Percentiles rank a stretch among this genome's conserved stretches.
Conservation (phyloP, 106 monocot genomes). For the Dendrobium catenatum region DNA sequence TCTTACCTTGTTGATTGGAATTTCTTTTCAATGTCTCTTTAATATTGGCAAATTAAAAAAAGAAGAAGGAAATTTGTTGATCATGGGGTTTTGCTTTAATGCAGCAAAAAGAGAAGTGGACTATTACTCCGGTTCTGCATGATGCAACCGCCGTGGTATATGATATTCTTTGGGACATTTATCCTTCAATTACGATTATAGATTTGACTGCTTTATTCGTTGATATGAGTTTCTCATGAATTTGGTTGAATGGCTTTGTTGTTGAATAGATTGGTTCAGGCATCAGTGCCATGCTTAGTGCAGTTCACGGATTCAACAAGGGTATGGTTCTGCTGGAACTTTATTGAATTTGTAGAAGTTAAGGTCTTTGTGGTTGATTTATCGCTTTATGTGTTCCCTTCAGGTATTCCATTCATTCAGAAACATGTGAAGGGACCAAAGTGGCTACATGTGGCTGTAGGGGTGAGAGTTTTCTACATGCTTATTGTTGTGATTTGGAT, state of each 20-base stretch:
- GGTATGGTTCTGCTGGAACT: conserved; percentile 21
- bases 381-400: background rate
- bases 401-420: conserved; percentile 73
- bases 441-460: conserved; percentile 51
- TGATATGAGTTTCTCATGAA: background rate
- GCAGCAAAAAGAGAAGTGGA: conserved; percentile 58
- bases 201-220: background rate
- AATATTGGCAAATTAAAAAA: background rate
- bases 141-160: conserved; percentile 72
- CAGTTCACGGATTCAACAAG: conserved; percentile 73
- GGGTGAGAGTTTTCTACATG: conserved; percentile 37
- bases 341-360: background rate
- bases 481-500: background rate
- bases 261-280: conserved; percentile 74
- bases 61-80: background rate
- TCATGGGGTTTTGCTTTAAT: background rate
- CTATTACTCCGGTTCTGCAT: conserved; percentile 65
- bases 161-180: background rate
- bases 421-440: conserved; percentile 76
- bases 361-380: background rate
- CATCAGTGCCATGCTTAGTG: conserved; percentile 63
- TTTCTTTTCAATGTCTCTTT: background rate
- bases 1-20: background rate
- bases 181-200: background rate
- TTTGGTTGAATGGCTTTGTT: background rate